These are phyloP conservation scores for Albugo laibachii DNA, from an alignment of 352 stramenopile species.

Conservation along the genomic window DNA sequence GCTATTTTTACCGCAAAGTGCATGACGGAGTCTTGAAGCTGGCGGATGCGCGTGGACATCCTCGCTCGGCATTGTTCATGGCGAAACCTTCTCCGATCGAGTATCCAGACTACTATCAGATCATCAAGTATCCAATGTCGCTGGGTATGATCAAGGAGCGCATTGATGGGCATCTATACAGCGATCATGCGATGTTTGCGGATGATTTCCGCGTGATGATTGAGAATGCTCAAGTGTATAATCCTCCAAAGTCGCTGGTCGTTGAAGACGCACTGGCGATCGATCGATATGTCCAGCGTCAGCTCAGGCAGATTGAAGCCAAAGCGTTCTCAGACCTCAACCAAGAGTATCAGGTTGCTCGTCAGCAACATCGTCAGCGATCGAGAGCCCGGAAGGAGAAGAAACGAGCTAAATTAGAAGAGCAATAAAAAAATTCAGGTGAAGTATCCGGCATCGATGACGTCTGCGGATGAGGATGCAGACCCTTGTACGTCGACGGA, in stretches of 20 bases:
- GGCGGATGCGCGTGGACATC: constrained; percentile 35
- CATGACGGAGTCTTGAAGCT: constrained; percentile 71
- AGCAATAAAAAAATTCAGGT: constrained; percentile 17
- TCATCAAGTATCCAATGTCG: constrained; percentile 77
- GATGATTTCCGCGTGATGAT: constrained; percentile 74
- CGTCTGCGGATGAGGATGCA: constrained; percentile 41
- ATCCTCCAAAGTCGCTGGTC: constrained; percentile 66
- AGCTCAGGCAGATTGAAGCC: constrained; percentile 42
- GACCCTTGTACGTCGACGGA: constrained; percentile 49
- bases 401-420: constrained; percentile 18
- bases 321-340: constrained; percentile 38
- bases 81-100: constrained; percentile 59
- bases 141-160: constrained; percentile 71
- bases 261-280: constrained; percentile 69
- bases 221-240: constrained; percentile 74
- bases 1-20: constrained; percentile 71
- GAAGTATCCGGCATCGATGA: constrained; percentile 75
- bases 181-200: constrained; percentile 41
- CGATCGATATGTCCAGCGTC: constrained; percentile 61
- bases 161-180: constrained; percentile 46
- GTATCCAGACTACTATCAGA: constrained; percentile 81
- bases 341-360: constrained; percentile 48
- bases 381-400: constrained; percentile 62
- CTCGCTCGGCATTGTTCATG: constrained; percentile 53
- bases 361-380: constrained; percentile 58